Conservation (phyloP, 164 flowering plant genomes). For the Stephania japonica region DNA sequence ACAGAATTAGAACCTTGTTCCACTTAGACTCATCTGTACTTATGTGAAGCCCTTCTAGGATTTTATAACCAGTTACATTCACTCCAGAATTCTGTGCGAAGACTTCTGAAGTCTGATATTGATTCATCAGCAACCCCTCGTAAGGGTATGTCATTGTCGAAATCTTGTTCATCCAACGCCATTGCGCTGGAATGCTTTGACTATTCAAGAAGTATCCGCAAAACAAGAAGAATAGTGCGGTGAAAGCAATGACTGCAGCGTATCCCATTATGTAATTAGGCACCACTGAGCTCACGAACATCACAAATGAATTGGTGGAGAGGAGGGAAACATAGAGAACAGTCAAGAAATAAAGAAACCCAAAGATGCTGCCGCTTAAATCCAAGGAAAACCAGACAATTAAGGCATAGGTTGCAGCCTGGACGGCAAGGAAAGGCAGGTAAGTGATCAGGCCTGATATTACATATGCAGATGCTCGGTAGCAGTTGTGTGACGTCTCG, state of each 20-base stretch:
- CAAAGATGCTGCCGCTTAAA: conserved; percentile 25
- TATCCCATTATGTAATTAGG: conserved; percentile 68
- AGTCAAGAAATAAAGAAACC: conserved; percentile 44
- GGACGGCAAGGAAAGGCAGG: conserved; percentile 63
- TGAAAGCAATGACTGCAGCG: conserved; percentile 72
- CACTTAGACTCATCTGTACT: conserved; percentile 30
- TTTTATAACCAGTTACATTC: conserved; percentile 28
- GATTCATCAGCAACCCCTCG: conserved; percentile 62
- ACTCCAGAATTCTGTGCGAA: conserved; percentile 21
- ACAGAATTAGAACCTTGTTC: conserved; percentile 37
- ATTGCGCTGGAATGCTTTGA: conserved; percentile 40
- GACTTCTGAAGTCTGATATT: conserved; percentile 27
- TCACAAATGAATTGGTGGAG: conserved; percentile 67
- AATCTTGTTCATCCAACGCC: conserved; percentile 63
- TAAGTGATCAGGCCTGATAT: conserved; percentile 62
- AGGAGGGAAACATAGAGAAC: conserved; percentile 56
- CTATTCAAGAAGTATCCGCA: conserved; percentile 64
- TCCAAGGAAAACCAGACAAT: conserved; percentile 47
- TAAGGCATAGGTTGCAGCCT: conserved; percentile 45
- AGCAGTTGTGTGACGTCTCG: conserved; percentile 67
- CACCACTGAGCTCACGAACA: conserved; percentile 63
- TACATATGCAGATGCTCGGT: conserved; percentile 62
- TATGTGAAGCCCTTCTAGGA: conserved; percentile 35
- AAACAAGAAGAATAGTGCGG: conserved; percentile 70
- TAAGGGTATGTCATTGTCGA: conserved; percentile 75